These are phyloP conservation scores for Kitagawia praeruptora DNA, from an alignment of 129 eudicot genomes.

Conservation along the genomic window DNA sequence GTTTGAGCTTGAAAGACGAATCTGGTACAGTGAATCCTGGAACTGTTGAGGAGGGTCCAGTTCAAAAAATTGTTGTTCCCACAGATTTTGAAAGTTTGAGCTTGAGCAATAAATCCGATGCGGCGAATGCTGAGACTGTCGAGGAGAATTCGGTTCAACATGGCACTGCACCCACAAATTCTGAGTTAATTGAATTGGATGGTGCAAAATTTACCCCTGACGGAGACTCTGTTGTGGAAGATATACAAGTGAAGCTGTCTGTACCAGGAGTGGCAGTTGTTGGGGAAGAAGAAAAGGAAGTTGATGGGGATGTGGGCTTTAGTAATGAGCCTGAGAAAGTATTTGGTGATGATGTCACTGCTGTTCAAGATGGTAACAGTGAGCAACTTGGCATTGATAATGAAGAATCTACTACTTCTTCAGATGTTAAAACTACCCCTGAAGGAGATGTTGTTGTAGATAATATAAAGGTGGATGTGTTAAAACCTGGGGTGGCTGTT, in stretches of 20 bases:
- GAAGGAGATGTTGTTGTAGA: conserved; percentile 51
- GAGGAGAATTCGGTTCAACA: neutral
- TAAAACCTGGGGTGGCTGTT: conserved; percentile 37
- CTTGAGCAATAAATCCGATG: neutral
- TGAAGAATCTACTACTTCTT: conserved; percentile 9
- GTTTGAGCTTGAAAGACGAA: neutral
- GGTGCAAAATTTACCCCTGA: conserved; percentile 31
- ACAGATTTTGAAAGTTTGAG: neutral
- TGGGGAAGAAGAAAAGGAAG: conserved; percentile 30
- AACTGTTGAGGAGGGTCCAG: neutral
- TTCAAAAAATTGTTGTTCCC: neutral
- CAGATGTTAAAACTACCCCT: conserved; percentile 26
- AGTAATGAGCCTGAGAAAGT: conserved; percentile 4
- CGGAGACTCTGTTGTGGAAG: conserved; percentile 47
- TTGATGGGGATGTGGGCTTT: conserved; percentile 2
- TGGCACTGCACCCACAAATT: conserved; percentile 5
- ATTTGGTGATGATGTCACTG: conserved; percentile 1
- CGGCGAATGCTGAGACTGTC: neutral
- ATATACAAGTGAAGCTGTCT: conserved; percentile 31
- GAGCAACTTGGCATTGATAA: neutral
- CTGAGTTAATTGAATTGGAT: conserved; percentile 21
- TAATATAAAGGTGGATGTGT: conserved; percentile 31
- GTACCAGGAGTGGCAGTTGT: conserved; percentile 42
- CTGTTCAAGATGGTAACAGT: neutral
- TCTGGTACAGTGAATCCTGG: neutral